These are phyloP conservation scores for Candida peoriensis DNA, from an alignment of 805 yeast species.

Conservation along the genomic window DNA sequence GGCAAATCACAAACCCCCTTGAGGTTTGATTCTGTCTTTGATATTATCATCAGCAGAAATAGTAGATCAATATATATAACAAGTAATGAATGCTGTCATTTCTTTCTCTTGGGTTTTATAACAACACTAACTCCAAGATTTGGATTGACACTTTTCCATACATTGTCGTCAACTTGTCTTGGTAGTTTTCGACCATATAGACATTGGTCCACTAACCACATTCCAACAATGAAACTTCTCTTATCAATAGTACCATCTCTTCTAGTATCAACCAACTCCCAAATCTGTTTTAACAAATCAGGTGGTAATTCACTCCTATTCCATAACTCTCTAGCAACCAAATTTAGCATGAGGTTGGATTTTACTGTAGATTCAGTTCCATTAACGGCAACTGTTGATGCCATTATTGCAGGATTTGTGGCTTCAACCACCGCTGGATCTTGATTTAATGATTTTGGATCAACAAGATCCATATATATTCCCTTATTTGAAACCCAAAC, in stretches of 20 bases:
- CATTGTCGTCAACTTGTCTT: constrained; percentile 51
- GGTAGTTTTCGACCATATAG: constrained; percentile 91
- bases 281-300: constrained; percentile 54
- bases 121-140: constrained; percentile 35
- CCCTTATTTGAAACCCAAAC: constrained; percentile 91
- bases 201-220: constrained; percentile 97
- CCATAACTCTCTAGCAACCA: constrained; percentile 78
- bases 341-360: constrained; percentile 28
- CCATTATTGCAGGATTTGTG: constrained; percentile 20
- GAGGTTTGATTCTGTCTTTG: too few relatives aligned
- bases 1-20: too few relatives aligned
- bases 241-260: constrained; percentile 72
- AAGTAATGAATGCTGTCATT: background rate
- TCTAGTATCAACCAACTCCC: constrained; percentile 65
- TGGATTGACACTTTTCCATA: constrained; percentile 82
- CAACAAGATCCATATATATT: constrained; percentile 37
- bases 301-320: constrained; percentile 64
- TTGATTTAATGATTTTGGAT: constrained; percentile 12
- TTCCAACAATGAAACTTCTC: constrained; percentile 88
- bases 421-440: constrained; percentile 20
- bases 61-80: background rate
- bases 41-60: too few relatives aligned
- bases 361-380: constrained; percentile 17
- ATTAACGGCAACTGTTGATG: constrained; percentile 25
- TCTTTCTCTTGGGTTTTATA: constrained; percentile 19